Evolutionary conservation across 139 green algal genomes (phyloP), one percentile per base, ranked within the genome.

Genomic region (Haematococcus lacustris): DNA sequence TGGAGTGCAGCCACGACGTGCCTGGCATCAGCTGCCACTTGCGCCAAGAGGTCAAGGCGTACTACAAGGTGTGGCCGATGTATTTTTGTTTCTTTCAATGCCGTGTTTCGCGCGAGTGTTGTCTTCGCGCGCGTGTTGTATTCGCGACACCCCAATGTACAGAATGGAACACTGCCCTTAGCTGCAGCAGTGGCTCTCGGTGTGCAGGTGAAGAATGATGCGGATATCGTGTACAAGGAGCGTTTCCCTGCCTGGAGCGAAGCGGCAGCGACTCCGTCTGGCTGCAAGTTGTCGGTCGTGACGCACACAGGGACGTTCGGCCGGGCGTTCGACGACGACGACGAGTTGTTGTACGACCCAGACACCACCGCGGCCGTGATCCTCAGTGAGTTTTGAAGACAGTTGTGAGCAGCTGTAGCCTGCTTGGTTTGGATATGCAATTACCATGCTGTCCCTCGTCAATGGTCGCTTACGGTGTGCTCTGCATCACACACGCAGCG

Each of bases 301-400:
- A 2, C 84, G 37, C 87, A 81, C 35, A 86, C 79, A 68, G 68
- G 71, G 0, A 71, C 68, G 1, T 85, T 85, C 68, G 71, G 79
- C 39, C 88, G 94, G 62, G 90, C 93, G 40, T 96, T 93, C 82
- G 90, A 96, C 60, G 87, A 89, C 59, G 90, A 96, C 71, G 78
- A 92, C 50, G 88, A 76, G 3, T 80, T 96, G 1, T 76, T 83
- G 17, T 96, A 95, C 71, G 90, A 95, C 67, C 90, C 90, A 0
- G 79, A 73, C 23, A 71, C 72, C n/a, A 96, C 90, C 0, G 88
- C 81, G 0, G 90, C 88, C 51, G 70, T 96, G 75, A 85, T 95
- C 61, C 70, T 96, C n/a, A 84, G 80, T 84, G 71, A 78, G 76
- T 57, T 3, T 1, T 26, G 61, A 3, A 21, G 37, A 57, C 25